A percentile compares a stretch with the other conserved stretches of the same genome.
phyloP scores from a whole-genome alignment of 2,329 filamentous ascomycete species.

The Bipolaris sorokiniana region DNA sequence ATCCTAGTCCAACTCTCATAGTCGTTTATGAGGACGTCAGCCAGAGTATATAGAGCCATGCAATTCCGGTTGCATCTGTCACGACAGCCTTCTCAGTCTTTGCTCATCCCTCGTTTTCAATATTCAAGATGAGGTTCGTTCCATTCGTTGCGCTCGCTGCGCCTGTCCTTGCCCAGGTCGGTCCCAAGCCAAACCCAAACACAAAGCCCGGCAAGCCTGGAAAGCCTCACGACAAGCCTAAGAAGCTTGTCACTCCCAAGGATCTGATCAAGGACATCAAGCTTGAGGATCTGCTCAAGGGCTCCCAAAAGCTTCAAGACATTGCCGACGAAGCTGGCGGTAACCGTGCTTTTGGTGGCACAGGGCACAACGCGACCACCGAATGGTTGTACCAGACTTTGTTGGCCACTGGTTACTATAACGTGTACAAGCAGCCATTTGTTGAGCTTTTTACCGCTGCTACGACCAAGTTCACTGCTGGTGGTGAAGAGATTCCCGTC shows the following conservation, averaged over 20 bases:
- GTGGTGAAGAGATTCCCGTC: slow-evolving; percentile 32
- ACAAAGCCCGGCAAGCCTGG: slow-evolving; percentile 9
- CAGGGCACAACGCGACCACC: slow-evolving; percentile 44
- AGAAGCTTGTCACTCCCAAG: slow-evolving; percentile 26
- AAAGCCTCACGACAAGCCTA: slow-evolving; percentile 8
- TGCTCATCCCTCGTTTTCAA: slow-evolving; percentile 8
- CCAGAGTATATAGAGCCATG: slow-evolving; percentile 28
- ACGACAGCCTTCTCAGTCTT: slow-evolving; percentile 18
- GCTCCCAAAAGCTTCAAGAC: slow-evolving; percentile 42
- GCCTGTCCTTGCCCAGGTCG: slow-evolving; percentile 25
- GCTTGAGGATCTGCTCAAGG: slow-evolving; percentile 40
- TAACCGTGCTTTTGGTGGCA: slow-evolving; percentile 46
- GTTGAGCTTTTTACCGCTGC: slow-evolving; percentile 45
- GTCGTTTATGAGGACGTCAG: slow-evolving; percentile 13
- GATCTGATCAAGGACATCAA: slow-evolving; percentile 39
- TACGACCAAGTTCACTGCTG: slow-evolving; percentile 32
- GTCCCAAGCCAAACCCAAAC: slow-evolving; percentile 14
- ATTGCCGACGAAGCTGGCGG: slow-evolving; percentile 42
- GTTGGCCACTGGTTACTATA: slow-evolving; percentile 40
- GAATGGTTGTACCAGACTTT: slow-evolving; percentile 43
- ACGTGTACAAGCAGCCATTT: slow-evolving; percentile 45
- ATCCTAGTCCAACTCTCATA: slow-evolving; percentile 3
- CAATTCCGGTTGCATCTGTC: not conserved
- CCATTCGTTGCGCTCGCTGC: slow-evolving; percentile 35
- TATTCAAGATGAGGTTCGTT: slow-evolving; percentile 39